phyloP scores from a whole-genome alignment of 345 rosid genomes.

The Mercurialis annua region DNA sequence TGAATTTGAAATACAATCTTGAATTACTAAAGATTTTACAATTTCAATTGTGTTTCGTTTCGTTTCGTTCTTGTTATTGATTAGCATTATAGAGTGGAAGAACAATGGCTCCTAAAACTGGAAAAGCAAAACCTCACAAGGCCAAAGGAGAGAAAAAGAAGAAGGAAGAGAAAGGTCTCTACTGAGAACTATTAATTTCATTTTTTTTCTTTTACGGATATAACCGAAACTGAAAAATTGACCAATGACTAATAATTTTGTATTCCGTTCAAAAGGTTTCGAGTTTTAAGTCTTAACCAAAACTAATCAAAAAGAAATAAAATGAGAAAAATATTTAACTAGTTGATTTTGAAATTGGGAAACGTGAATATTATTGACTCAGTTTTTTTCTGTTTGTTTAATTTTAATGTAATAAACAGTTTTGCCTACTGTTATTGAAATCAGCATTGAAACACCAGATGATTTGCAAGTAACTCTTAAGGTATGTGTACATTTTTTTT shows the following conservation, averaged over 20 bases:
- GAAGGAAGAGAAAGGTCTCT: constrained; percentile 35
- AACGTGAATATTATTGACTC: not conserved
- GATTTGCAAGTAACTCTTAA: constrained; percentile 30
- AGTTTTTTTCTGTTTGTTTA: not conserved
- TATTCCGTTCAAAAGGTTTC: constrained; percentile 2
- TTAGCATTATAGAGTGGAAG: not conserved
- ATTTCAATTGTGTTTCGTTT: not conserved
- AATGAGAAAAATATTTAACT: too few species aligned
- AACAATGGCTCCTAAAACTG: constrained; percentile 37
- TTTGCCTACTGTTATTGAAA: constrained; percentile 27
- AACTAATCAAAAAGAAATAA: too few species aligned
- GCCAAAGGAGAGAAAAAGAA: constrained; percentile 36
- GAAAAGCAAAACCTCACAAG: constrained; percentile 33
- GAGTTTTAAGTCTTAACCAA: not conserved
- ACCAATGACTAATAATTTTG: not conserved
- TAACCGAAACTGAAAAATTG: too few species aligned
- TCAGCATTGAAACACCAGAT: constrained; percentile 25
- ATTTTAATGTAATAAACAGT: constrained; percentile 14
- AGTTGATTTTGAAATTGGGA: too few species aligned
- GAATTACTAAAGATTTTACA: too few species aligned
- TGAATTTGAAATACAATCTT: not conserved
- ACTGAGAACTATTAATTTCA: too few species aligned
- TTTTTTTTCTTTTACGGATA: not conserved
- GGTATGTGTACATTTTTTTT: not conserved
- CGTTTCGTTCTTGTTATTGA: not conserved